Conservation (phyloP, 2,329 filamentous ascomycete genomes). For the Alternaria triticimaculans region DNA sequence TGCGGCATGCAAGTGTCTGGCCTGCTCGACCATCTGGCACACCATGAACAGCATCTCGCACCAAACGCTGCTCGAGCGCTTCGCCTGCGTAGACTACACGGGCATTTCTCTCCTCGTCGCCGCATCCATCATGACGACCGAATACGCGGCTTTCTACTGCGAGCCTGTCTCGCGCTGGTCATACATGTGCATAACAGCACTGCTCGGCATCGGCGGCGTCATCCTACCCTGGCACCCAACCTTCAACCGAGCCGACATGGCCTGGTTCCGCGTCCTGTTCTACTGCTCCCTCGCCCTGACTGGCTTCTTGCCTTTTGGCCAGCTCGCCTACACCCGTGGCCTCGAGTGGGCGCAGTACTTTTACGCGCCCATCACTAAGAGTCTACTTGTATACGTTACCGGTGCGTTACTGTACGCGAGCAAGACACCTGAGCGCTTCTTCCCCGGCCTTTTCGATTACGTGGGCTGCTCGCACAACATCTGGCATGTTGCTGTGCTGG, state of each 20-base stretch:
- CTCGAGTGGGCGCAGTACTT: constrained; percentile 84
- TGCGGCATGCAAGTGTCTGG: constrained; percentile 90
- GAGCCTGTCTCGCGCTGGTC: constrained; percentile 84
- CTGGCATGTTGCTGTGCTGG: constrained; percentile 93
- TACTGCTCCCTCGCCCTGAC: constrained; percentile 87
- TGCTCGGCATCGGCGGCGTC: constrained; percentile 83
- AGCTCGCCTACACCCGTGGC: constrained; percentile 80
- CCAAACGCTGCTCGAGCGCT: constrained; percentile 86
- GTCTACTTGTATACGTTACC: constrained; percentile 80
- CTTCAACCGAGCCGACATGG: constrained; percentile 92
- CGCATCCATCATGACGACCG: constrained; percentile 95
- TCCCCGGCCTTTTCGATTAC: constrained; percentile 92
- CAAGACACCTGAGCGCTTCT: constrained; percentile 92
- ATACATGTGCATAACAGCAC: constrained; percentile 82
- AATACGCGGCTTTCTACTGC: constrained; percentile 99
- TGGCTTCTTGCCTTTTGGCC: constrained; percentile 85
- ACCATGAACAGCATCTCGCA: constrained; percentile 98
- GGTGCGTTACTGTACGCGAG: constrained; percentile 89
- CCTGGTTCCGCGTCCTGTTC: constrained; percentile 90
- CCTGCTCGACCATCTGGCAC: constrained; percentile 97
- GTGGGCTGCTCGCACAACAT: constrained; percentile 95
- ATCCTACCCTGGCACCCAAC: constrained; percentile 94
- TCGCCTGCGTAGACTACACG: constrained; percentile 98
- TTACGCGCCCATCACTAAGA: constrained; percentile 87
- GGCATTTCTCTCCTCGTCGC: constrained; percentile 95